phyloP scores from a whole-genome alignment of 1,284 basidiomycete genomes.

The Termitomyces sp. region DNA sequence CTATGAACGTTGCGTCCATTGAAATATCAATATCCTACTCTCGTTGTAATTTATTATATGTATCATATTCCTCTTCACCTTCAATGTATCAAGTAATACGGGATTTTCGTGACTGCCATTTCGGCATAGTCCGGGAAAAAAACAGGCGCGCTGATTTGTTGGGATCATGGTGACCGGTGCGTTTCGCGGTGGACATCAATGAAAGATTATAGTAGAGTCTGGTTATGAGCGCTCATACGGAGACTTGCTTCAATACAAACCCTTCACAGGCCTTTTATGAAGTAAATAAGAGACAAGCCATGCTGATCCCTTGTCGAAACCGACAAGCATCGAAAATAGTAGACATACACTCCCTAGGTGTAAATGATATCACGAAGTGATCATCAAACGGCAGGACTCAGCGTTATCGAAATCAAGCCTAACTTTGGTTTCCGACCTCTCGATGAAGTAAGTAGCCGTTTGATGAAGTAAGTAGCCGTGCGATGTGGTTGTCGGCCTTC shows the following conservation, averaged over 20 bases:
- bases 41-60: neutral
- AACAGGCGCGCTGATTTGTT: neutral
- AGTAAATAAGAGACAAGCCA: neutral
- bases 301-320: neutral
- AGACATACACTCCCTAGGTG: neutral
- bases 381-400: neutral
- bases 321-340: neutral
- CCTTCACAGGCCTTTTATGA: neutral
- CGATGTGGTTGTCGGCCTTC: neutral
- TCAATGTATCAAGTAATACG: no score
- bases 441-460: neutral
- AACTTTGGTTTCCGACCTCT: no score
- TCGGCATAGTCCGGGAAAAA: neutral
- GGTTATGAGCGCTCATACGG: neutral
- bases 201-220: neutral
- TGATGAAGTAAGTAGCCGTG: neutral
- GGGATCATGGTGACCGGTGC: neutral
- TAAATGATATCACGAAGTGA: neutral
- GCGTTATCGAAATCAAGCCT: neutral
- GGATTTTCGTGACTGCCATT: no score
- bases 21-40: neutral
- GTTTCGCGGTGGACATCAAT: neutral
- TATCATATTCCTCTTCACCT: neutral
- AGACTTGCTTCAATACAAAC: neutral
- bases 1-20: no score